Evolutionary conservation across 768 basidiomycete species (phyloP).

Genomic region (Russula foetens): DNA sequence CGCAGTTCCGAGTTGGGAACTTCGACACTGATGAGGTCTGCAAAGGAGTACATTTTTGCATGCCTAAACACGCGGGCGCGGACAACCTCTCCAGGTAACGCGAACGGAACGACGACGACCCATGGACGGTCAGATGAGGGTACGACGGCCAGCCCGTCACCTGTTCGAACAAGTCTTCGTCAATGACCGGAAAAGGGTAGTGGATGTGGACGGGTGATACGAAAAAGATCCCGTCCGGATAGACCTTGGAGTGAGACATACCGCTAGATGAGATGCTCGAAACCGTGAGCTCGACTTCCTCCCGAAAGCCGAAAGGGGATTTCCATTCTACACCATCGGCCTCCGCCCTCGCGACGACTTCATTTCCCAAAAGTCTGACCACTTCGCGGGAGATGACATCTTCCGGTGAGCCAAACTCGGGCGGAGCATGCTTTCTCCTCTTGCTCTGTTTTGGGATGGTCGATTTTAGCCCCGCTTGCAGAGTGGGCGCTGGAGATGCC

Average conservation of each 20-base stretch:
- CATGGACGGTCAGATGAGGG: conserved; percentile 49
- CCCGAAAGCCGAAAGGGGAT: conserved; percentile 48
- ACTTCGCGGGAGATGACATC: conserved; percentile 76
- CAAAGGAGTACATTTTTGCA: conserved; percentile 63
- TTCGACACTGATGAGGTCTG: conserved; percentile 61
- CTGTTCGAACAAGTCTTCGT: conserved; percentile 29
- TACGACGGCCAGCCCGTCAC: conserved; percentile 56
- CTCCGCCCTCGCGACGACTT: conserved; percentile 42
- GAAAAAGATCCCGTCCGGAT: neutral
- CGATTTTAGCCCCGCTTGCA: neutral
- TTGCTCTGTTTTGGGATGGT: conserved; percentile 23
- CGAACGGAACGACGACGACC: conserved; percentile 79
- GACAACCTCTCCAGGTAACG: conserved; percentile 76
- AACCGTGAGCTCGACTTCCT: conserved; percentile 59
- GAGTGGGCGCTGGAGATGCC: neutral
- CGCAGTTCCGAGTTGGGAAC: conserved; percentile 55
- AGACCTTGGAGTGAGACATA: conserved; percentile 24
- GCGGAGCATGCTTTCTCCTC: conserved; percentile 32
- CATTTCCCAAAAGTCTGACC: conserved; percentile 52
- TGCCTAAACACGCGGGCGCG: conserved; percentile 65
- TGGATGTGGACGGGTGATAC: neutral
- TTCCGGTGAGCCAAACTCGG: conserved; percentile 60
- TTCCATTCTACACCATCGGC: conserved; percentile 45
- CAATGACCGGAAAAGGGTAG: neutral
- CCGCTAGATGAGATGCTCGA: conserved; percentile 57